These are phyloP conservation scores for Melaleuca quinquenervia DNA, from an alignment of 345 rosid genomes.

Conservation along the genomic window DNA sequence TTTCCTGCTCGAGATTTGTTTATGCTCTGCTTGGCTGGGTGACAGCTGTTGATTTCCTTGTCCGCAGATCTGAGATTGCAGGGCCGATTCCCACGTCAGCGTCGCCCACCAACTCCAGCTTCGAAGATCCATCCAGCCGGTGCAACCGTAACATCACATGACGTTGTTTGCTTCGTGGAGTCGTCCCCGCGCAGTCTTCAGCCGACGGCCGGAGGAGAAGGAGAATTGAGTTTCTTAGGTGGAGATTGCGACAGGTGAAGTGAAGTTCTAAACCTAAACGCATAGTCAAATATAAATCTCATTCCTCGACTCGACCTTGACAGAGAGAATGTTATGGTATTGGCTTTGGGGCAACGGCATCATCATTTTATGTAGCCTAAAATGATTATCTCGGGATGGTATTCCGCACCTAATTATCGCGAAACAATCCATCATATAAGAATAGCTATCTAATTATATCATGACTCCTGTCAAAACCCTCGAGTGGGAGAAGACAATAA, in stretches of 20 bases:
- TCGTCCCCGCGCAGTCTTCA: neutral
- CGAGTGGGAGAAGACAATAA: neutral
- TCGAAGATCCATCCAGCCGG: neutral
- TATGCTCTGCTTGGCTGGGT: neutral
- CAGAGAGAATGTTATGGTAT: neutral
- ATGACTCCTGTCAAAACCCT: rapidly evolving
- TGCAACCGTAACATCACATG: neutral
- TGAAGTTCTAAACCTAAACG: neutral
- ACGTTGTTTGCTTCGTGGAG: neutral
- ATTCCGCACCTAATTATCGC: neutral
- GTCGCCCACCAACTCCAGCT: neutral
- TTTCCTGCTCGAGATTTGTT: neutral
- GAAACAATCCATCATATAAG: neutral
- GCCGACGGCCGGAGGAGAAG: neutral
- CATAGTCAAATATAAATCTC: neutral
- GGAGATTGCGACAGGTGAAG: neutral
- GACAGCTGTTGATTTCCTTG: neutral
- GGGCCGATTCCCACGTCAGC: neutral
- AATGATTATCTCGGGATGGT: neutral
- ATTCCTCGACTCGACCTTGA: neutral
- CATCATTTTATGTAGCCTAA: neutral
- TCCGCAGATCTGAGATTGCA: neutral
- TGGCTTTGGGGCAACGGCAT: neutral
- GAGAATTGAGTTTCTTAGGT: neutral
- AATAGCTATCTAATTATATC: neutral